phyloP scores from a whole-genome alignment of 148 eudicot genomes.

The Camellia sinensis region DNA sequence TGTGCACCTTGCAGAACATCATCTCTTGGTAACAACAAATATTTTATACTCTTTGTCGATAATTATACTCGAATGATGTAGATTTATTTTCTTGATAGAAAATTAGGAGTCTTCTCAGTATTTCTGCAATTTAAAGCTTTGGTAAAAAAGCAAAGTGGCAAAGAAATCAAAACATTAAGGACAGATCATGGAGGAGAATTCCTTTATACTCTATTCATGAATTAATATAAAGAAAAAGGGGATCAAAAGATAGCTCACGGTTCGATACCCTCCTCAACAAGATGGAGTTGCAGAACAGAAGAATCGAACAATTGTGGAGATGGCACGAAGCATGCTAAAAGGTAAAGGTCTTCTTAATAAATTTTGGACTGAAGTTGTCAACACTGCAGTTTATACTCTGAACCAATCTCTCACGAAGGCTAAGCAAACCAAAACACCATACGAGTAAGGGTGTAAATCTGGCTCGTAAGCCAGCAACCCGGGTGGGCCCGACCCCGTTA shows the following conservation, averaged over 20 bases:
- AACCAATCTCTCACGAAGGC: conserved; percentile 22
- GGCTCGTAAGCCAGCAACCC: no score
- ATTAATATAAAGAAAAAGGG: conserved; percentile 13
- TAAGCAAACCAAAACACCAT: background rate
- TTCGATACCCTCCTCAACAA: background rate
- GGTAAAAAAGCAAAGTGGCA: conserved; percentile 9
- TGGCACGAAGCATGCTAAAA: background rate
- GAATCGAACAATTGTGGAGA: conserved; percentile 21
- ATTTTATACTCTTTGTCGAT: no score
- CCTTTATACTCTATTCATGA: background rate
- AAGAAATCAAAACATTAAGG: background rate
- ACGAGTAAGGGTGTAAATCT: no score
- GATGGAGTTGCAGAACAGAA: conserved; percentile 19
- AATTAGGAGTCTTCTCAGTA: no score
- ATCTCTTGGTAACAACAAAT: no score
- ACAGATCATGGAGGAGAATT: background rate
- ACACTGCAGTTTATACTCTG: background rate
- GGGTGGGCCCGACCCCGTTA: no score
- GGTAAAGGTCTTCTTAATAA: no score
- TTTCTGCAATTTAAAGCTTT: background rate
- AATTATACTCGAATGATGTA: no score
- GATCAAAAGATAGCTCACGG: background rate
- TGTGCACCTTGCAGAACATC: no score
- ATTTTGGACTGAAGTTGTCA: conserved; percentile 19
- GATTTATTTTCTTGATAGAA: no score